Base-by-base conservation (phyloP, 495 filamentous ascomycete species). In the Aspergillus coremiiformis region DNA sequence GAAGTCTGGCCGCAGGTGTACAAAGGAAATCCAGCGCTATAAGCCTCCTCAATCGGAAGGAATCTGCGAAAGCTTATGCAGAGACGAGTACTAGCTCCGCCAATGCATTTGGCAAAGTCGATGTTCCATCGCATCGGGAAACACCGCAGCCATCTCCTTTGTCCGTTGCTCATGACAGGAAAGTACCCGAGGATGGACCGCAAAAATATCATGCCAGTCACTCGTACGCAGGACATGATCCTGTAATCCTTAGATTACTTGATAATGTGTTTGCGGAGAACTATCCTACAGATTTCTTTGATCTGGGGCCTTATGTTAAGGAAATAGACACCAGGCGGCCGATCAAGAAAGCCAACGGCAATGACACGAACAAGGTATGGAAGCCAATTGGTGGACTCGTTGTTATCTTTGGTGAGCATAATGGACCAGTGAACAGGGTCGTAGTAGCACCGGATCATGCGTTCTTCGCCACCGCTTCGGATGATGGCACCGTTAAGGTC, bases 401-500 rank as follows among this genome's bases (percentile, higher is more conserved):
- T 12, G 87, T 90, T 5, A 86, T 85, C 0, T 92, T 96, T 60
- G 83, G 87, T 0, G 94, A 97, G 63, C 94, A 99, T 62, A 82
- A 76, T 12, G 88, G 77, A 2, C 79, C 88, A 19, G 81, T 97
- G 57, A 96, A 88, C 57, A 80, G 91, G 5, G 81, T 97, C 12
- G 75, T 87, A 5, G 78, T 89, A 20, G 83, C 92, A 2, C 89
- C 94, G 7, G 94, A 97, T 65, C 94, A 99, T 66, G 72, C 80
- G 3, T 99, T 99, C 72, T 99, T 99, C 67, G 78, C 93, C 23
- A 97, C 92, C 0, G 93, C 79, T 5, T 90, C 91, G 11, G 90
- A 97, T 66, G 94, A 99, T 69, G 87, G 91, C 9, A 84, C 79
- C 14, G 89, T 96, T 35, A 94, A 89, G 59, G 78, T 99, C 8